Conservation (phyloP, 1,139 yeast species). For the Geotrichum reessii region DNA sequence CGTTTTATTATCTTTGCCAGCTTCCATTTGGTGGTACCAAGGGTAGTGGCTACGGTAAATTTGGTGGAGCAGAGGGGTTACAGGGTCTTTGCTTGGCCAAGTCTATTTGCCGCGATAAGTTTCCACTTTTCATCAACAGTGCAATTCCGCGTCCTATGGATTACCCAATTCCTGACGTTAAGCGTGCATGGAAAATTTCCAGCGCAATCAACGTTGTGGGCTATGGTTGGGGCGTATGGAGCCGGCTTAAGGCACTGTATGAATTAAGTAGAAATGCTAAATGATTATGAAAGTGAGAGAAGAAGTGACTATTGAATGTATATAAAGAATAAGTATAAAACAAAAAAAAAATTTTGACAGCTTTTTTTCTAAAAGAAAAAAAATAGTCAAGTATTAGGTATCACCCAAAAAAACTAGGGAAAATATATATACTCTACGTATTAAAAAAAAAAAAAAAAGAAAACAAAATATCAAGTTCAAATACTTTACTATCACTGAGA, state of each 20-base stretch:
- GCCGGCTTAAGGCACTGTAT: constrained; percentile 50
- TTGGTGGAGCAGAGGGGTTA: constrained; percentile 95
- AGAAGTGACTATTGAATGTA: too few relatives aligned
- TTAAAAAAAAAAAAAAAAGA: too few relatives aligned
- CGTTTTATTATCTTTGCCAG: constrained; percentile 91
- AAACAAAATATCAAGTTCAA: too few relatives aligned
- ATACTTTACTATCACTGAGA: too few relatives aligned
- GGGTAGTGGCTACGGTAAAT: constrained; percentile 92
- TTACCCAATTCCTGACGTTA: constrained; percentile 78
- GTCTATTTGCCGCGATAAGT: constrained; percentile 77
- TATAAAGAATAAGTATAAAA: too few relatives aligned
- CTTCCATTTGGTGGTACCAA: constrained; percentile 92
- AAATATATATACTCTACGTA: too few relatives aligned
- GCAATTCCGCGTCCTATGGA: constrained; percentile 87
- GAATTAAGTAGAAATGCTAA: constrained; percentile 32
- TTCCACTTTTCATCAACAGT: constrained; percentile 56
- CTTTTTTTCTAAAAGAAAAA: too few relatives aligned
- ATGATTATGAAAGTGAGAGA: background rate
- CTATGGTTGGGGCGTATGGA: constrained; percentile 67
- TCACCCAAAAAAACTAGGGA: too few relatives aligned
- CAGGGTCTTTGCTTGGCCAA: constrained; percentile 83
- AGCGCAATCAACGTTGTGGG: constrained; percentile 80
- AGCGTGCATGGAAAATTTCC: constrained; percentile 84
- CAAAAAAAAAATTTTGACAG: too few relatives aligned
- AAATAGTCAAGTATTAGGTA: too few relatives aligned